These are phyloP conservation scores for Cryptococcus sp. DNA, from an alignment of 1,284 basidiomycete genomes.

Conservation along the genomic window DNA sequence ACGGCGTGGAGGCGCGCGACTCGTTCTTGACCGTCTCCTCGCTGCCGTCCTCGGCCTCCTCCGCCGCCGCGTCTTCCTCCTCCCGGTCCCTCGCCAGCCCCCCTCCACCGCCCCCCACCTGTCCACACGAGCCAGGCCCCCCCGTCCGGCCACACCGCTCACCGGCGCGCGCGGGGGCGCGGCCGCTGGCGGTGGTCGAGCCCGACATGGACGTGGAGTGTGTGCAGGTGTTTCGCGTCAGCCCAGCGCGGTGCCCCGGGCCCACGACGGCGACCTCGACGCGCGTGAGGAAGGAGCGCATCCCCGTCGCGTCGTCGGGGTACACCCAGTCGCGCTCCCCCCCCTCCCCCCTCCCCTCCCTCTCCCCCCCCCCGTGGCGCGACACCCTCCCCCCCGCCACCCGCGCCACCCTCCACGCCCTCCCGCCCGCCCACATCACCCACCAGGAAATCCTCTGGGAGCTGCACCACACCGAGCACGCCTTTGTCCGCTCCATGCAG, in stretches of 20 bases:
- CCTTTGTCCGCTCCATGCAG: constrained; percentile 64
- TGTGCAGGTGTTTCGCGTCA: too few relatives aligned
- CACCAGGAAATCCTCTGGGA: constrained; percentile 68
- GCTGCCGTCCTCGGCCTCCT: too few relatives aligned
- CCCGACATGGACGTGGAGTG: constrained; percentile 7
- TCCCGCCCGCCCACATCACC: constrained; percentile 56
- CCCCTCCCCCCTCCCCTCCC: constrained; percentile 14
- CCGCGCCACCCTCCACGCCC: constrained; percentile 46
- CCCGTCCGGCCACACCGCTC: too few relatives aligned
- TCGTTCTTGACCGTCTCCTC: constrained; percentile 10
- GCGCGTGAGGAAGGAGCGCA: constrained; percentile 33
- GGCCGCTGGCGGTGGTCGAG: background rate
- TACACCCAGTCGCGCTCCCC: constrained; percentile 35
- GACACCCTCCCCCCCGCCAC: constrained; percentile 14
- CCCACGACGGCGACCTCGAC: constrained; percentile 26
- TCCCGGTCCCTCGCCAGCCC: constrained; percentile 8
- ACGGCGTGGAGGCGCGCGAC: background rate
- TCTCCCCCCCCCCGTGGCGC: constrained; percentile 33
- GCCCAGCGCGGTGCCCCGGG: constrained; percentile 16
- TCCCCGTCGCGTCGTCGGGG: constrained; percentile 37
- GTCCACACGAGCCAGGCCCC: too few relatives aligned
- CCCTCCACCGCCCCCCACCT: too few relatives aligned
- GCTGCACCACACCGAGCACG: constrained; percentile 64
- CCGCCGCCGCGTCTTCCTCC: constrained; percentile 11
- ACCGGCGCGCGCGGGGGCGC: too few relatives aligned